Conservation (phyloP, 2,329 filamentous ascomycete species). For the Ceratocystiopsis minuta region DNA sequence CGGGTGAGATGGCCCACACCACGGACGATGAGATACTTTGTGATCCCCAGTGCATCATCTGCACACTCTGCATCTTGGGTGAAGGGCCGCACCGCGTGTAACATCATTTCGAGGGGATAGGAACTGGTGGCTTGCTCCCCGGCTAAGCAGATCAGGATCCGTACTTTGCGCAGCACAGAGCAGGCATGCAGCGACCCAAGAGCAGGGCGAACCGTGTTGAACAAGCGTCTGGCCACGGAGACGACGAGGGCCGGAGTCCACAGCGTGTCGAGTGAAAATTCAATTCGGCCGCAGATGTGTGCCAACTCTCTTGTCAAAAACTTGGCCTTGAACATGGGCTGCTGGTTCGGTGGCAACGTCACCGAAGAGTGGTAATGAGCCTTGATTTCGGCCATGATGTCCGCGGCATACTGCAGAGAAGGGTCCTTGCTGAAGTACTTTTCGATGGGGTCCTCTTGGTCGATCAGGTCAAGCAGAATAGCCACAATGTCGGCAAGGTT, state of each 20-base stretch:
- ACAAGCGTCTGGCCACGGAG: constrained; percentile 55
- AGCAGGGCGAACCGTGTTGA: constrained; percentile 66
- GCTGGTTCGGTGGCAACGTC: constrained; percentile 57
- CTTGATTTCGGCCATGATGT: constrained; percentile 52
- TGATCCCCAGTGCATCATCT: constrained; percentile 74
- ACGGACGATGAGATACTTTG: constrained; percentile 61
- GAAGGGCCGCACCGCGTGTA: constrained; percentile 63
- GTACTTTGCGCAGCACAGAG: constrained; percentile 69
- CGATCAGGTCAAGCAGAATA: constrained; percentile 56
- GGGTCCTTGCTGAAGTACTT: constrained; percentile 43
- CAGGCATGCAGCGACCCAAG: constrained; percentile 77
- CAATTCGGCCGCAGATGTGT: constrained; percentile 56
- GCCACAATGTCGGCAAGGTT: constrained; percentile 65
- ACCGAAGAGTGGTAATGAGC: constrained; percentile 46
- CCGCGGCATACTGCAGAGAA: constrained; percentile 39
- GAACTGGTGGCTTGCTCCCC: constrained; percentile 53
- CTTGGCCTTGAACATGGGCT: constrained; percentile 69
- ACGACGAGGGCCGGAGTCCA: constrained; percentile 64
- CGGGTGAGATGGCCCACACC: constrained; percentile 47
- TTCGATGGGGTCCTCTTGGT: constrained; percentile 59
- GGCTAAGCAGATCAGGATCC: constrained; percentile 63
- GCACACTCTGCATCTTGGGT: constrained; percentile 73
- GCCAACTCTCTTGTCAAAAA: constrained; percentile 59
- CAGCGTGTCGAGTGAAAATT: constrained; percentile 43
- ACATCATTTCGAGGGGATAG: constrained; percentile 79